These are phyloP conservation scores for Fusarium kyushuense DNA, from an alignment of 2,329 filamentous ascomycete genomes.

Conservation along the genomic window DNA sequence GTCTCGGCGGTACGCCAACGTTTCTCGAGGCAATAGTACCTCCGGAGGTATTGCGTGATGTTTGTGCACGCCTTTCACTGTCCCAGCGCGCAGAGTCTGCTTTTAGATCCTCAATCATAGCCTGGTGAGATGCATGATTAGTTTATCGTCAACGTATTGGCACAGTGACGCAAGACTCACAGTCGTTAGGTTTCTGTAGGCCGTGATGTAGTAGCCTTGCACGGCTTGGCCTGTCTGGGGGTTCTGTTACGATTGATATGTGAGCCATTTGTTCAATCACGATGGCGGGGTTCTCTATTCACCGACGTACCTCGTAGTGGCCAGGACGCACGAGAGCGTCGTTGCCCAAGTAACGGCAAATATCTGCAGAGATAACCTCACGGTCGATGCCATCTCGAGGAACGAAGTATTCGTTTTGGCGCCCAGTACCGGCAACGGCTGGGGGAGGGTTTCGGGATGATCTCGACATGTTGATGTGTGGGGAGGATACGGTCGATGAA, in stretches of 20 bases:
- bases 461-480: conserved; percentile 55
- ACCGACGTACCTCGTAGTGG: conserved; percentile 72
- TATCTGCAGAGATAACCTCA: conserved; percentile 86
- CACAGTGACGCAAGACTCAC: conserved; percentile 62
- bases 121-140: conserved; percentile 55
- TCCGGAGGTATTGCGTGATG: conserved; percentile 65
- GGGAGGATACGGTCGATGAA: conserved; percentile 36
- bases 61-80: conserved; percentile 68
- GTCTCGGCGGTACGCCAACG: conserved; percentile 61
- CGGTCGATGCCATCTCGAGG: conserved; percentile 84
- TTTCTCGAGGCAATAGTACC: conserved; percentile 69
- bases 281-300: conserved; percentile 8
- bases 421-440: conserved; percentile 56
- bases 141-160: neutral
- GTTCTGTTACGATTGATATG: conserved; percentile 56
- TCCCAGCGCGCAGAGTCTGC: conserved; percentile 73
- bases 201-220: conserved; percentile 81
- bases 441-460: conserved; percentile 55
- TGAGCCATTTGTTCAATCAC: conserved; percentile 45
- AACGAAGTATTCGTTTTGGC: conserved; percentile 84
- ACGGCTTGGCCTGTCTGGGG: conserved; percentile 69
- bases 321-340: conserved; percentile 83
- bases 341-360: conserved; percentile 85
- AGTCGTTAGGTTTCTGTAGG: conserved; percentile 81
- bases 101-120: conserved; percentile 73